Conservation (phyloP, 495 filamentous ascomycete species). For the Aspergillus haitiensis region DNA sequence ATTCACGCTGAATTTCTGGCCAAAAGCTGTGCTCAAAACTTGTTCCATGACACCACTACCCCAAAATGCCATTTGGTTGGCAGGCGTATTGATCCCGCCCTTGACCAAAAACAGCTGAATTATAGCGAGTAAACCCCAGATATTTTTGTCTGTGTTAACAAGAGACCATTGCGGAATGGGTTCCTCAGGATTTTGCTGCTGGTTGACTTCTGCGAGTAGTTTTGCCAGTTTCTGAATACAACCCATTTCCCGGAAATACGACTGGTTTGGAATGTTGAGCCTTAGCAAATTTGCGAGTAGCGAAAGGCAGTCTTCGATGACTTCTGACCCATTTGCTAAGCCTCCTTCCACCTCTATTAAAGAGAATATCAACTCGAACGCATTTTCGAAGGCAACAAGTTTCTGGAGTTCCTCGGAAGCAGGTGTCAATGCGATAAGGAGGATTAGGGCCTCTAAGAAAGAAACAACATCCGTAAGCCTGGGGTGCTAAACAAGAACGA, state of each 20-base stretch:
- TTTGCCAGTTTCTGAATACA: conserved; percentile 72
- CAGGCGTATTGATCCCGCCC: conserved; percentile 74
- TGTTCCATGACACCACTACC: conserved; percentile 78
- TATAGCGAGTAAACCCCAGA: conserved; percentile 85
- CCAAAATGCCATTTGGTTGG: conserved; percentile 85
- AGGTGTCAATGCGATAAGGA: conserved; percentile 68
- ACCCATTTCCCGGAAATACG: conserved; percentile 87
- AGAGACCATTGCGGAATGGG: conserved; percentile 70
- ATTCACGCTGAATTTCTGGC: conserved; percentile 65
- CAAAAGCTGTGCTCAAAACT: conserved; percentile 81
- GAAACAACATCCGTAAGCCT: conserved; percentile 19
- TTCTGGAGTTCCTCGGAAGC: conserved; percentile 85
- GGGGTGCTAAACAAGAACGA: not conserved
- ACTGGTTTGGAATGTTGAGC: conserved; percentile 89
- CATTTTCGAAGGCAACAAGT: conserved; percentile 90
- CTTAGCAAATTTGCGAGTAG: conserved; percentile 88
- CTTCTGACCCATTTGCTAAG: conserved; percentile 79
- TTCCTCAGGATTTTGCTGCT: conserved; percentile 56
- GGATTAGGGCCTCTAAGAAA: conserved; percentile 59
- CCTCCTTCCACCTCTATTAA: conserved; percentile 82
- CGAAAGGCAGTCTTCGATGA: conserved; percentile 92
- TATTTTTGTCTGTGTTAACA: conserved; percentile 81
- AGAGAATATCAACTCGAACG: conserved; percentile 81
- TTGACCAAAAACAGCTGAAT: conserved; percentile 79
- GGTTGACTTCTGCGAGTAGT: conserved; percentile 64